phyloP scores from a whole-genome alignment of 179 eudicot genomes.

The Silene noctiflora region DNA sequence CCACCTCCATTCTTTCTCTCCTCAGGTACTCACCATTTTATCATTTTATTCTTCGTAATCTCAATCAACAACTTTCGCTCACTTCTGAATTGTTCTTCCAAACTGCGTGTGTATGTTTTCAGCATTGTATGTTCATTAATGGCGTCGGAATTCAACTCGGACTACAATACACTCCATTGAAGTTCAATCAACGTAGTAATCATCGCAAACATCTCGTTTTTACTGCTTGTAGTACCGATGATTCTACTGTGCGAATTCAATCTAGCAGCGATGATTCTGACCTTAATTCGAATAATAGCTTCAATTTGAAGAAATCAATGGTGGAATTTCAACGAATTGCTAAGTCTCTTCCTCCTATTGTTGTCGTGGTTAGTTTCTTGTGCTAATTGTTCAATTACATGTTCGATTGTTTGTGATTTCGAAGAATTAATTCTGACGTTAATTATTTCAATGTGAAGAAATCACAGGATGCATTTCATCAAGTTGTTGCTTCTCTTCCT shows the following conservation, averaged over 20 bases:
- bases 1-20: slow-evolving; percentile 20
- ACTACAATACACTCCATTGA: slow-evolving; percentile 22
- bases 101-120: background rate
- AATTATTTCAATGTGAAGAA: slow-evolving; percentile 23
- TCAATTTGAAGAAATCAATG: slow-evolving; percentile 27
- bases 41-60: background rate
- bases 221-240: slow-evolving; percentile 21
- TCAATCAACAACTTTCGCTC: background rate
- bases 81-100: background rate
- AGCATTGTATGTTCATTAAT: slow-evolving; percentile 34
- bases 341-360: slow-evolving; percentile 45
- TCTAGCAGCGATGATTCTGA: slow-evolving; percentile 20
- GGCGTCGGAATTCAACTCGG: slow-evolving; percentile 33
- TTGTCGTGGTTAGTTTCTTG: slow-evolving; percentile 41
- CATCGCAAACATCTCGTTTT: slow-evolving; percentile 28
- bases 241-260: slow-evolving; percentile 18
- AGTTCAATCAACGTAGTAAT: slow-evolving; percentile 23
- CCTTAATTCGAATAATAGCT: background rate
- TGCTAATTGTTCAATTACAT: background rate
- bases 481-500: slow-evolving; percentile 46
- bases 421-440: slow-evolving; percentile 5
- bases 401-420: background rate
- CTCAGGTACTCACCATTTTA: slow-evolving; percentile 18
- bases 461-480: slow-evolving; percentile 30
- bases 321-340: slow-evolving; percentile 36